Base-by-base conservation (phyloP, 495 filamentous ascomycete genomes). In the Podospora bellae-mahoneyi region DNA sequence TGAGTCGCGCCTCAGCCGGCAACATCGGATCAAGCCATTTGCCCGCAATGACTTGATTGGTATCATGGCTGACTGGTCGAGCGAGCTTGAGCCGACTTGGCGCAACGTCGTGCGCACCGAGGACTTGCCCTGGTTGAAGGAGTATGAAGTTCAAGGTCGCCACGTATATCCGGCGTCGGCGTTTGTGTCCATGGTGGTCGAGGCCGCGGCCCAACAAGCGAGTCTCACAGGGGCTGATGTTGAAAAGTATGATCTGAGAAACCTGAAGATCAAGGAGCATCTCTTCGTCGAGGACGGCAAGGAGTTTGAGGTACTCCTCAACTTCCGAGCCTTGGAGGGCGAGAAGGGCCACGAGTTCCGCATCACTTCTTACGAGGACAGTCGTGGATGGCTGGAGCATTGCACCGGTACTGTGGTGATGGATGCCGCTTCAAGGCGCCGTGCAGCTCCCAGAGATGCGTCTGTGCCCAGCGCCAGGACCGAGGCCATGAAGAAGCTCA, bases 1-100 rank as follows among this genome's bases (percentile, higher is more conserved):
- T 48, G 86, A 88, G 68, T 80, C 72, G 44, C 79, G 84, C 7
- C 67, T 83, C n/a, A 74, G 72, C 0, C 66, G 72, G 44, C 79
- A 84, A 26, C 84, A 84, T 75, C 78, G 85, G 4, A 71, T 79
- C 19, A 84, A 83, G 62, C 74, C 78, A 5, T 78, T 75, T 66
- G 74, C 78, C 6, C 74, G 82, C 20, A 83, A 87, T 66, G 81
- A 83, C 30, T 64, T 88, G 0, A 74, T 88, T 0, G 86, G 86
- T 0, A 71, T 71, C 1, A 72, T 81, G 3, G 71, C 79, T 0
- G 68, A 77, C 3, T 84, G 80, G 64, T 80, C 74, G 0, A 78
- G 73, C 20, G 71, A 79, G 6, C 39, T 80, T 3, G 80, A 84
- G 60, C 84, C 84, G 2, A 77, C 72, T 0, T 88, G 86, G 85